Base-by-base conservation (phyloP, 2,329 filamentous ascomycete genomes). In the Colletotrichum orbiculare region DNA sequence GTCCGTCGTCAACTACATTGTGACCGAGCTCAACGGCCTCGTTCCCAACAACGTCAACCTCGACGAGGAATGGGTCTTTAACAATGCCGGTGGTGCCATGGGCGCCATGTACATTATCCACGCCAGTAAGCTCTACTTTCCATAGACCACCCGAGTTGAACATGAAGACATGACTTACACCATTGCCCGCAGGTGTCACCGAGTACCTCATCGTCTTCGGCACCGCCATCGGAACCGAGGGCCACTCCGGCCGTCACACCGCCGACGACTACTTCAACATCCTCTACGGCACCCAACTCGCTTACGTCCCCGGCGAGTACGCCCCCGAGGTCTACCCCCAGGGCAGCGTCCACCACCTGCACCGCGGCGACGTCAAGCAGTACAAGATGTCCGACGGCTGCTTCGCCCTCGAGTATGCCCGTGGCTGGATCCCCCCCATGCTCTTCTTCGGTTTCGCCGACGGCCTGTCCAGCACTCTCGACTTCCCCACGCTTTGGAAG, bases 191-290 rank as follows among this genome's bases (percentile, higher is more conserved):
- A 87, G 87, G 88, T 74, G 83, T 97, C 67, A 96, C 93, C 17
- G 94, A 97, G 78, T 96, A 96, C 80, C 83, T 96, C 70, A 96
- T 96, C 77, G 89, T 96, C 79, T 96, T 96, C 76, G 93, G 92
- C 76, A 92, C 91, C 1, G 85, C 92, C 9, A 80, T 94, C 70
- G 93, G 93, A 71, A 97, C 94, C 11, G 93, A 96, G 79, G 94
- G 94, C 67, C 93, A 97, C 83, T 88, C 88, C 1, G 94, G 94
- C 69, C 91, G 93, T 54, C 94, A 97, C 84, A 95, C 93, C 11
- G 93, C 93, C 13, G 92, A 97, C 79, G 94, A 97, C 83, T 97
- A 96, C 84, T 97, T 97, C 85, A 88, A 94, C 83, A 97, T 97
- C 83, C 84, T 97, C 38, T 83, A 83, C 39, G 94, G 94, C 71